phyloP scores from a whole-genome alignment of 1,139 yeast genomes.

The Kodamaea sp. region DNA sequence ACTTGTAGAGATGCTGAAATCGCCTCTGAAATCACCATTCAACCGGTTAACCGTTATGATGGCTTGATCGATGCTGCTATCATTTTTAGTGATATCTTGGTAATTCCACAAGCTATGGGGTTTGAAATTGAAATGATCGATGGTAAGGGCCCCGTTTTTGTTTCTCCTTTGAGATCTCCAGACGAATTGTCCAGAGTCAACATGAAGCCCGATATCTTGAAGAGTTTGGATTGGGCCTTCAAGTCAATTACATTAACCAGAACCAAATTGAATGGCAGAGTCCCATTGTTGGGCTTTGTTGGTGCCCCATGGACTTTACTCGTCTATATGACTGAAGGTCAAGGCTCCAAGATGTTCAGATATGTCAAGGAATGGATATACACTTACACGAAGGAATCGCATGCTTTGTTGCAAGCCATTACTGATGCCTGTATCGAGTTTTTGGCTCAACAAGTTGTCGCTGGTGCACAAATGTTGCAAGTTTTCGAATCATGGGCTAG shows the following conservation, averaged over 20 bases:
- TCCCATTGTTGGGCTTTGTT: conserved; percentile 90
- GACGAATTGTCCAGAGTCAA: conserved; percentile 60
- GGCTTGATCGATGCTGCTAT: conserved; percentile 96
- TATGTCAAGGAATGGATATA: conserved; percentile 92
- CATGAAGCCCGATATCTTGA: conserved; percentile 62
- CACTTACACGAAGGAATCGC: conserved; percentile 69
- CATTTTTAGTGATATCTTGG: conserved; percentile 90
- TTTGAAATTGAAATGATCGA: conserved; percentile 92
- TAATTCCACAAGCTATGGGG: conserved; percentile 98
- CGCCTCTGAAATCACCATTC: conserved; percentile 92
- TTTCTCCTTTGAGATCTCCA: conserved; percentile 76
- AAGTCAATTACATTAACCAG: conserved; percentile 87
- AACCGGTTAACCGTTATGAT: conserved; percentile 85
- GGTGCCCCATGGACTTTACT: conserved; percentile 98
- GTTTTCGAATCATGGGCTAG: conserved; percentile 99
- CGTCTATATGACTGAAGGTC: conserved; percentile 98
- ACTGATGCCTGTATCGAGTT: conserved; percentile 91
- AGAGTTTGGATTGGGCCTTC: conserved; percentile 91
- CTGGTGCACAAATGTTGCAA: conserved; percentile 97
- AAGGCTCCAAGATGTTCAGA: conserved; percentile 88
- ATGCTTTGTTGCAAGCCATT: conserved; percentile 67
- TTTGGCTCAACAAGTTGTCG: conserved; percentile 89
- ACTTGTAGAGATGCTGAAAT: conserved; percentile 91
- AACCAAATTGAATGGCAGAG: conserved; percentile 78
- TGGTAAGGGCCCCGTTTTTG: conserved; percentile 92